Evolutionary conservation across 2,329 filamentous ascomycete genomes (phyloP).

Genomic region (Botryotinia narcissicola): DNA sequence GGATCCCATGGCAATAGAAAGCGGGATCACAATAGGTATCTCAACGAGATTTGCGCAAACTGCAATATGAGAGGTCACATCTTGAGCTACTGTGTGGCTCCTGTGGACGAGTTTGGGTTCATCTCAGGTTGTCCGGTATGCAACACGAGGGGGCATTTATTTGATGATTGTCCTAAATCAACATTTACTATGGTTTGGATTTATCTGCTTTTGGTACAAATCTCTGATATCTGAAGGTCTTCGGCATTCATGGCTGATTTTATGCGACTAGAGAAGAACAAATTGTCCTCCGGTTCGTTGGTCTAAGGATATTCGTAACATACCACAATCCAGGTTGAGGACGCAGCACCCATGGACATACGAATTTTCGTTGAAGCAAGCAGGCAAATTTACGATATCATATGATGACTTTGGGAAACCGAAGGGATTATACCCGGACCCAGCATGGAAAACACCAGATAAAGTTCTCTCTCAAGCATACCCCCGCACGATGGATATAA

Average conservation of each 20-base stretch:
- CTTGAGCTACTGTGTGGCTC: not conserved
- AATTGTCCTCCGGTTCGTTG: conserved; percentile 3
- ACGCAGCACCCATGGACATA: not conserved
- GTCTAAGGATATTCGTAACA: not conserved
- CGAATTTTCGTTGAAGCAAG: not conserved
- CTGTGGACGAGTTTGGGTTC: conserved; percentile 8
- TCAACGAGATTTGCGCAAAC: not conserved
- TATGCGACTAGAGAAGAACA: not conserved
- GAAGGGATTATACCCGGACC: not conserved
- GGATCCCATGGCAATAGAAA: not conserved
- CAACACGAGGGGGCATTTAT: not conserved
- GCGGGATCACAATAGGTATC: not conserved
- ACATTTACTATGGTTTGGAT: too few species aligned
- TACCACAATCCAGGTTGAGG: not conserved
- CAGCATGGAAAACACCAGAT: not conserved
- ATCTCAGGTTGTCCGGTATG: conserved; percentile 1
- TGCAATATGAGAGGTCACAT: not conserved
- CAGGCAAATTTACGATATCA: not conserved
- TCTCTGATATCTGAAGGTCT: not conserved
- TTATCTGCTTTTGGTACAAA: not conserved
- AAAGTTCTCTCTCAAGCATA: not conserved
- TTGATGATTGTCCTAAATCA: not conserved
- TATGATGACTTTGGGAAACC: not conserved
- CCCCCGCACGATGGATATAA: not conserved
- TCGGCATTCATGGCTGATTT: not conserved